phyloP scores from a whole-genome alignment of 108 stramenopile species.

The Skeletonema costatum region DNA sequence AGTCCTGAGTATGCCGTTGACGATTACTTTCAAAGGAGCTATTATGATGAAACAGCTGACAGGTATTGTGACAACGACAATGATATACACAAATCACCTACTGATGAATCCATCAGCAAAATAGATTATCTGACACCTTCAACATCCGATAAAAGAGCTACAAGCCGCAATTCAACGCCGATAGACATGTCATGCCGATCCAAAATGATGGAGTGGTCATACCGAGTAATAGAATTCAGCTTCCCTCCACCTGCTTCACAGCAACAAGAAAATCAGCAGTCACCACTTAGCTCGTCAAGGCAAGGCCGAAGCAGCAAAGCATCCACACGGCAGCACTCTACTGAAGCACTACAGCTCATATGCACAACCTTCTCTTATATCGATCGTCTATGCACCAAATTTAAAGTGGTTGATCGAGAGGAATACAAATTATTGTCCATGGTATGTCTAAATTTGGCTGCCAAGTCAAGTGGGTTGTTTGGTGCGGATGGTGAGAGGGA shows the following conservation, averaged over 20 bases:
- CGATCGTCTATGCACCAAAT: neutral
- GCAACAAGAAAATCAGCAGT: neutral
- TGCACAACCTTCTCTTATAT: neutral
- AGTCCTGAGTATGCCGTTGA: neutral
- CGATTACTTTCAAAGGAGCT: neutral
- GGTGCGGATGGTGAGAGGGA: neutral
- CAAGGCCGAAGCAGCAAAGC: neutral
- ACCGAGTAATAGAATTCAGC: neutral
- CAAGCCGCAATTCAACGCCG: neutral
- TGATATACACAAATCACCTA: neutral
- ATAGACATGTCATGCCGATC: neutral
- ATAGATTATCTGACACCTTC: neutral
- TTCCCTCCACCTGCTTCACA: constrained; percentile 1
- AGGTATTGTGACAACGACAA: neutral
- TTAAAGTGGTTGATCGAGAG: neutral
- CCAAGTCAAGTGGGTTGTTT: neutral
- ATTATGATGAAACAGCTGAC: neutral
- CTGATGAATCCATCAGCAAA: neutral
- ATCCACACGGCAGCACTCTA: neutral
- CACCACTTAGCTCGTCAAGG: neutral
- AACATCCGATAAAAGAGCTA: neutral
- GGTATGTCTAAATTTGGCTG: constrained; percentile 1
- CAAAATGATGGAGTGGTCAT: constrained; percentile 12
- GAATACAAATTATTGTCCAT: constrained; percentile 9
- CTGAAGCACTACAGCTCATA: neutral